These are phyloP conservation scores for Dactylellina cionopaga DNA, from an alignment of 2,329 filamentous ascomycete genomes.

Conservation along the genomic window DNA sequence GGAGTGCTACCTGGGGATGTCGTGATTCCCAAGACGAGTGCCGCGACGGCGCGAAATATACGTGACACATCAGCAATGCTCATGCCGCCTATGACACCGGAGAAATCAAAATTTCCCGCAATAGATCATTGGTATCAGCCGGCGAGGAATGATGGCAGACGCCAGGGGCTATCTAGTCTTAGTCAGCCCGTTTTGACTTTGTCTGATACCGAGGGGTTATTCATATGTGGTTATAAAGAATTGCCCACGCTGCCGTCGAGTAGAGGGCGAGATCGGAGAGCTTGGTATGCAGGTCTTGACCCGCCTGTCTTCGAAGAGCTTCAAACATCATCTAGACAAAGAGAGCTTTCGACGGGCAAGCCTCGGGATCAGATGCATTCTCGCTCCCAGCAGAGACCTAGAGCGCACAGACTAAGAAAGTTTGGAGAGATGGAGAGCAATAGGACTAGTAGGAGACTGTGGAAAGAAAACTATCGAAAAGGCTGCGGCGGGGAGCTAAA, in stretches of 20 bases:
- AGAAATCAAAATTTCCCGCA: constrained; percentile 2
- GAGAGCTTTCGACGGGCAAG: background rate
- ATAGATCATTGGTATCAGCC: constrained; percentile 30
- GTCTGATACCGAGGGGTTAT: background rate
- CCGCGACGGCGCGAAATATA: constrained; percentile 15
- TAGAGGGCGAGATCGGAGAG: background rate
- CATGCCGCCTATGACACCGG: constrained; percentile 27
- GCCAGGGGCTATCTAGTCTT: too few species aligned
- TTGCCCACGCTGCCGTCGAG: background rate
- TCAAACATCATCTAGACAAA: constrained; percentile 5
- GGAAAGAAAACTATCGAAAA: constrained; percentile 9
- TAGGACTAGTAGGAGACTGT: background rate
- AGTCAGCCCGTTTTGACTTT: too few species aligned
- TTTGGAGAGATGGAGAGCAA: constrained; percentile 30
- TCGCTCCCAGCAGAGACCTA: background rate
- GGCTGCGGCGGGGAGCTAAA: background rate
- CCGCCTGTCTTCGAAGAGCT: background rate
- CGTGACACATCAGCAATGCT: constrained; percentile 15
- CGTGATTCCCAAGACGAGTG: constrained; percentile 10
- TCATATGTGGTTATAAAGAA: background rate
- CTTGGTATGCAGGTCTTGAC: background rate
- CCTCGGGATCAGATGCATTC: background rate
- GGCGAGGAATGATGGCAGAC: background rate
- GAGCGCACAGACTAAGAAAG: background rate
- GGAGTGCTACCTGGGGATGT: constrained; percentile 24